Evolutionary conservation across 208 protist species (phyloP).

Genomic region (Crithidia thermophila): DNA sequence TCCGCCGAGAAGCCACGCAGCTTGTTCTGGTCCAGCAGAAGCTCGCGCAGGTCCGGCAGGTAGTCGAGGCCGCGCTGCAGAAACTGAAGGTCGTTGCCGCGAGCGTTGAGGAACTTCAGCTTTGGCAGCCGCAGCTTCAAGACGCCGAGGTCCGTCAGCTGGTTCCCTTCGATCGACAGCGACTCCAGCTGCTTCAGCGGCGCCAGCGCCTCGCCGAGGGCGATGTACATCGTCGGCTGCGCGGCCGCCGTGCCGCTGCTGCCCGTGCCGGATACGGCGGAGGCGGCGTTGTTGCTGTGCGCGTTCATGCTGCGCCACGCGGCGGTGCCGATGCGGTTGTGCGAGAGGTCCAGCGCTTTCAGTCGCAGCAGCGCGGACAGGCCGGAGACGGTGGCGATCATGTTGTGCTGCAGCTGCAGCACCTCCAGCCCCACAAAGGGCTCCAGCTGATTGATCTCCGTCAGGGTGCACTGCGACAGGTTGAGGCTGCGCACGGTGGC

Average conservation of each 20-base stretch:
- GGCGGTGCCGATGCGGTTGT: slow-evolving; percentile 64
- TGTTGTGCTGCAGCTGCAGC: slow-evolving; percentile 85
- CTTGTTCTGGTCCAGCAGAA: slow-evolving; percentile 93
- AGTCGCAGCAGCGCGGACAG: slow-evolving; percentile 55
- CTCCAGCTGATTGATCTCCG: slow-evolving; percentile 70
- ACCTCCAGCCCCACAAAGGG: slow-evolving; percentile 63
- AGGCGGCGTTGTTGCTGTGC: neutral
- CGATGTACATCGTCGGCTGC: neutral
- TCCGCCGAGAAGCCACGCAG: slow-evolving; percentile 62
- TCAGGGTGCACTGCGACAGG: slow-evolving; percentile 77
- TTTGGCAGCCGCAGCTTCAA: slow-evolving; percentile 57
- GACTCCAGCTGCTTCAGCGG: slow-evolving; percentile 64
- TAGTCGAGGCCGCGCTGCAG: slow-evolving; percentile 78
- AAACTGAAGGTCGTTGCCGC: slow-evolving; percentile 84
- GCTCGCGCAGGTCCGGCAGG: slow-evolving; percentile 82
- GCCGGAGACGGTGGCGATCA: slow-evolving; percentile 54
- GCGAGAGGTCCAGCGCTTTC: slow-evolving; percentile 79
- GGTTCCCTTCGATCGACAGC: slow-evolving; percentile 88
- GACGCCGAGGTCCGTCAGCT: slow-evolving; percentile 61
- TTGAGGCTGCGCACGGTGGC: slow-evolving; percentile 55
- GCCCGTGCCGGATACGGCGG: neutral
- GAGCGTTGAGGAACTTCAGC: slow-evolving; percentile 88
- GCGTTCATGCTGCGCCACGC: slow-evolving; percentile 22
- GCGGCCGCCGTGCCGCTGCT: slow-evolving; percentile 1
- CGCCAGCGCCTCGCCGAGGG: slow-evolving; percentile 55